These are phyloP conservation scores for Eragrostis curvula DNA, from an alignment of 176 grass and related monocot species.

Conservation along the genomic window DNA sequence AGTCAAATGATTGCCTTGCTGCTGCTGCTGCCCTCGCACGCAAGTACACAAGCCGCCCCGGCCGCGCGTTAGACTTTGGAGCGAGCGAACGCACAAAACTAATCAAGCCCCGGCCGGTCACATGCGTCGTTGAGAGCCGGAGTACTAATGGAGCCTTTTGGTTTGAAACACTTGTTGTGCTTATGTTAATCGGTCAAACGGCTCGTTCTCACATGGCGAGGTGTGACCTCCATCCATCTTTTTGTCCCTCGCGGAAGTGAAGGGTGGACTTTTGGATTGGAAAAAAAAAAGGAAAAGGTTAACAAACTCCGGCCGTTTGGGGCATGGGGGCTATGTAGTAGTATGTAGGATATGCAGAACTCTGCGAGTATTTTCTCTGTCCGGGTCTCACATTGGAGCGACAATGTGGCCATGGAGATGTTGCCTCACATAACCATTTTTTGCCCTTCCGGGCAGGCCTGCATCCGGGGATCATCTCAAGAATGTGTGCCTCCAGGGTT, in stretches of 20 bases:
- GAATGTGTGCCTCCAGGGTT: too few species aligned
- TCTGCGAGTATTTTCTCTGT: neutral
- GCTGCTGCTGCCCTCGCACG: neutral
- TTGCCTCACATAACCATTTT: too few species aligned
- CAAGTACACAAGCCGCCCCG: neutral
- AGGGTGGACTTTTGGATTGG: conserved; percentile 25
- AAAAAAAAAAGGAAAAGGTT: neutral
- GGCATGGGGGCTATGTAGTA: too few species aligned
- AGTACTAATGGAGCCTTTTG: neutral
- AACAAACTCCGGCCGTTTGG: neutral
- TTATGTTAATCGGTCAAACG: conserved; percentile 37
- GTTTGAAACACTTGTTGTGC: neutral
- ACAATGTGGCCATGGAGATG: too few species aligned
- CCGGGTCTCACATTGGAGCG: too few species aligned
- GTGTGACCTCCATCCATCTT: neutral
- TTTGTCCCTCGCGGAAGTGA: neutral
- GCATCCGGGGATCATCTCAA: too few species aligned
- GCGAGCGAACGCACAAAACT: neutral
- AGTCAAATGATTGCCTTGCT: conserved; percentile 46
- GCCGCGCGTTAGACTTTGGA: neutral
- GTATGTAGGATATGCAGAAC: too few species aligned
- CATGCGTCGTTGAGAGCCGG: neutral
- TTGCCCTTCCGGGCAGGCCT: too few species aligned
- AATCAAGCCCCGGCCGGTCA: neutral
- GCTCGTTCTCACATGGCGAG: conserved; percentile 38